These are phyloP conservation scores for Lactarius indigo DNA, from an alignment of 768 basidiomycete species.

Conservation along the genomic window DNA sequence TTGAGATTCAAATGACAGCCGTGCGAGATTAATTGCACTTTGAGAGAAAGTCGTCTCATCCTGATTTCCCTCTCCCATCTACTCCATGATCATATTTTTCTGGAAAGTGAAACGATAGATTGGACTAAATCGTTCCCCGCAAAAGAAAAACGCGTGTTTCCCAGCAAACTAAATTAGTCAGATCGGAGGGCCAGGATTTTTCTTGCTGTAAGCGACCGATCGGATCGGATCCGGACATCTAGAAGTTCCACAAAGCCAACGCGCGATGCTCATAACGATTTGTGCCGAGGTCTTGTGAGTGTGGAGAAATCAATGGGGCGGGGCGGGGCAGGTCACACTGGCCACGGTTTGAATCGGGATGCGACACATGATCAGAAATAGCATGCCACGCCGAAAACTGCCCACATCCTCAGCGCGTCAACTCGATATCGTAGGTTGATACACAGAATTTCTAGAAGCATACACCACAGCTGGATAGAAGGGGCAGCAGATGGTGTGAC, in stretches of 20 bases:
- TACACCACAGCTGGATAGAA: background rate
- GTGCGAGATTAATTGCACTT: background rate
- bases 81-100: background rate
- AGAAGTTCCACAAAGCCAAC: constrained; percentile 7
- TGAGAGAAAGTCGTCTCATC: background rate
- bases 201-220: background rate
- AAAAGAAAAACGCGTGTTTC: background rate
- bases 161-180: background rate
- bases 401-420: background rate
- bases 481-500: background rate
- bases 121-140: background rate
- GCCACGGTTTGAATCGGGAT: constrained; percentile 9
- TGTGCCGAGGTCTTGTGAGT: background rate
- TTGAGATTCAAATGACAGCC: background rate
- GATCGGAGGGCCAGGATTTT: background rate
- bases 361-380: constrained; percentile 12
- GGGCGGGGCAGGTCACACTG: background rate
- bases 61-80: background rate
- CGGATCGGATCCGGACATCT: constrained; percentile 8
- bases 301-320: background rate
- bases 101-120: background rate
- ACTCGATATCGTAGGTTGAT: background rate
- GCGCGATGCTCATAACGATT: background rate
- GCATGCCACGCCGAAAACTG: constrained; percentile 3
- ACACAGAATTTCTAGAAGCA: background rate